A percentile compares a stretch with the other conserved stretches of the same genome.
Evolutionary conservation across 371 early-diverging fungal species (phyloP).

Genomic region (Globomyces sp.): DNA sequence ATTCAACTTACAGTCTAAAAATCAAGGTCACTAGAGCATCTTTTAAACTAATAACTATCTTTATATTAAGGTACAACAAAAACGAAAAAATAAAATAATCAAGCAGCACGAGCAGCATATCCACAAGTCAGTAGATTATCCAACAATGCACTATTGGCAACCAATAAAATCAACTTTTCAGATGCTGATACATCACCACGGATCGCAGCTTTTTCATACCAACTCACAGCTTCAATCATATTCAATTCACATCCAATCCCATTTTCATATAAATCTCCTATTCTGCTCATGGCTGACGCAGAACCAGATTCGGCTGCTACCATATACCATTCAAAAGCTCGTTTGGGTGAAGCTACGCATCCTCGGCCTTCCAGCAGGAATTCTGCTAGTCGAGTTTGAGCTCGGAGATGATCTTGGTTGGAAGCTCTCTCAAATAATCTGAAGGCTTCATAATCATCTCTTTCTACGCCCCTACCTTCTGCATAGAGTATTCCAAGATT

Average conservation of each 20-base stretch:
- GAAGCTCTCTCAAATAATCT: conserved; percentile 44
- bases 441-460: conserved; percentile 33
- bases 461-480: conserved; percentile 36
- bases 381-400: conserved; percentile 49
- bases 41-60: background rate
- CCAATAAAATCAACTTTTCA: conserved; percentile 38
- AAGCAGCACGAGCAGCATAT: conserved; percentile 22
- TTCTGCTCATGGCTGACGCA: conserved; percentile 39
- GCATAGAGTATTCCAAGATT: conserved; percentile 38
- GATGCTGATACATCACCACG: conserved; percentile 39
- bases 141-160: conserved; percentile 31
- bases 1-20: too few species aligned
- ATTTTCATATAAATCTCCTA: conserved; percentile 46
- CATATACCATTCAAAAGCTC: conserved; percentile 46
- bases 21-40: background rate
- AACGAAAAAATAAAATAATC: background rate
- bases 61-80: background rate
- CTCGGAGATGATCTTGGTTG: conserved; percentile 46
- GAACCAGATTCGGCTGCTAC: conserved; percentile 48
- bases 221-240: conserved; percentile 37
- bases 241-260: conserved; percentile 47
- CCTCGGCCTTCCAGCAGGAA: conserved; percentile 44
- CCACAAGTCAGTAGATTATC: conserved; percentile 17
- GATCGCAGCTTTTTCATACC: conserved; percentile 51
- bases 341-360: conserved; percentile 27